Conservation (phyloP, 1,284 basidiomycete genomes). For the Trichosporon coremiiforme region DNA sequence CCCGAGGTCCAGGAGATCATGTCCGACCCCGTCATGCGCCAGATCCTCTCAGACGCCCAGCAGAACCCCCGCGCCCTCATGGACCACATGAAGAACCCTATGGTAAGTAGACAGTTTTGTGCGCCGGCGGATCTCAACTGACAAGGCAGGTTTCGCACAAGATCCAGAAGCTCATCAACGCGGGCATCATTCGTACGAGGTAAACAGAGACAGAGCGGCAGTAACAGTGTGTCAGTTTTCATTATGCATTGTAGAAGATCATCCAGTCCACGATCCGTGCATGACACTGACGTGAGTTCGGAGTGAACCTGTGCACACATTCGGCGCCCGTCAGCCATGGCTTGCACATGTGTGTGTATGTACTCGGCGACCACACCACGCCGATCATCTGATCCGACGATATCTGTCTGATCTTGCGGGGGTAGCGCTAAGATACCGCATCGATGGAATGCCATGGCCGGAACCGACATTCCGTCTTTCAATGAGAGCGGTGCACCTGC, state of each 20-base stretch:
- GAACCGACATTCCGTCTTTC: not conserved
- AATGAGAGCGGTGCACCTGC: not conserved
- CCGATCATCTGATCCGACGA: not conserved
- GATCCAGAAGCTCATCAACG: constrained; percentile 82
- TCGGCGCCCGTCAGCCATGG: too few species aligned
- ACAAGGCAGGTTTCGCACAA: constrained; percentile 40
- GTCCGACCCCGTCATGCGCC: constrained; percentile 70
- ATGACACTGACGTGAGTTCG: not conserved
- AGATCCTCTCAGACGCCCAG: constrained; percentile 94
- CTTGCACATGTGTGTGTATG: not conserved
- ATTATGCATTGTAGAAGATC: constrained; percentile 10
- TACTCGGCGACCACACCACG: not conserved
- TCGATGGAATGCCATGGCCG: not conserved
- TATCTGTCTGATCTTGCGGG: too few species aligned
- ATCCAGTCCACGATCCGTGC: not conserved
- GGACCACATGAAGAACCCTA: constrained; percentile 96
- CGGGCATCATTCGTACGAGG: constrained; percentile 74
- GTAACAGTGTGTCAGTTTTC: constrained; percentile 13
- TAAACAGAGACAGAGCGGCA: constrained; percentile 23
- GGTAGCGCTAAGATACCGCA: not conserved
- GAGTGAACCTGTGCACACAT: not conserved
- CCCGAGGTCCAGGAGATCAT: constrained; percentile 80
- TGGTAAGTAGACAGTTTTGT: constrained; percentile 40
- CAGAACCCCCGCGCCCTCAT: constrained; percentile 85
- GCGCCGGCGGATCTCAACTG: not conserved